Percentiles rank a stretch among this genome's conserved stretches.
phyloP scores from a whole-genome alignment of 208 protist genomes.

The Dictyostelium gargantuum region DNA sequence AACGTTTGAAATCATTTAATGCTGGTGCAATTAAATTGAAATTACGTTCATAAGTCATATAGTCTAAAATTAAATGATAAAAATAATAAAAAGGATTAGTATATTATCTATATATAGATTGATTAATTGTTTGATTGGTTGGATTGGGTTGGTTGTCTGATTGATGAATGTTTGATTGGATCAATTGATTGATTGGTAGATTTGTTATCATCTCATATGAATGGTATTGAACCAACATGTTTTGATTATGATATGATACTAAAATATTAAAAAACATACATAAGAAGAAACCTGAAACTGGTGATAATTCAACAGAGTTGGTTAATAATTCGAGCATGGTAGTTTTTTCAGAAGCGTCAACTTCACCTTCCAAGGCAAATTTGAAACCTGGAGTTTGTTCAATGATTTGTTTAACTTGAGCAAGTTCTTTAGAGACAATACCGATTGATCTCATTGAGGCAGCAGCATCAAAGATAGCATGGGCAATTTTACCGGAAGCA shows the following conservation, averaged over 20 bases:
- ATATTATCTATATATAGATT: too few species aligned
- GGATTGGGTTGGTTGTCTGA: too few species aligned
- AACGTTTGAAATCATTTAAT: constrained; percentile 40
- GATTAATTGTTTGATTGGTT: too few species aligned
- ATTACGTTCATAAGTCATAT: constrained; percentile 9
- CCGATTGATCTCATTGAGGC: neutral
- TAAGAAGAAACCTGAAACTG: constrained; percentile 31
- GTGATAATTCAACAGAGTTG: neutral
- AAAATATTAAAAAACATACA: constrained; percentile 5
- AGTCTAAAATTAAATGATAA: neutral
- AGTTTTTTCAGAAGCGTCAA: neutral
- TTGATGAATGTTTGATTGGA: too few species aligned
- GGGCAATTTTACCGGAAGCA: constrained; percentile 38
- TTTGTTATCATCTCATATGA: too few species aligned
- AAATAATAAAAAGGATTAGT: neutral
- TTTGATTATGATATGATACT: neutral
- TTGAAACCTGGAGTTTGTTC: neutral
- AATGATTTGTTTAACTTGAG: neutral
- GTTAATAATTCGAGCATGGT: neutral
- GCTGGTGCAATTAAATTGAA: neutral
- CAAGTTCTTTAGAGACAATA: constrained; percentile 12
- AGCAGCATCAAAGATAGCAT: constrained; percentile 17
- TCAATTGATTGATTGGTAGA: too few species aligned
- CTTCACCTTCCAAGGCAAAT: neutral
- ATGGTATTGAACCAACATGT: too few species aligned